phyloP scores from a whole-genome alignment of 306 rosid species.

The Sophora flavescens region DNA sequence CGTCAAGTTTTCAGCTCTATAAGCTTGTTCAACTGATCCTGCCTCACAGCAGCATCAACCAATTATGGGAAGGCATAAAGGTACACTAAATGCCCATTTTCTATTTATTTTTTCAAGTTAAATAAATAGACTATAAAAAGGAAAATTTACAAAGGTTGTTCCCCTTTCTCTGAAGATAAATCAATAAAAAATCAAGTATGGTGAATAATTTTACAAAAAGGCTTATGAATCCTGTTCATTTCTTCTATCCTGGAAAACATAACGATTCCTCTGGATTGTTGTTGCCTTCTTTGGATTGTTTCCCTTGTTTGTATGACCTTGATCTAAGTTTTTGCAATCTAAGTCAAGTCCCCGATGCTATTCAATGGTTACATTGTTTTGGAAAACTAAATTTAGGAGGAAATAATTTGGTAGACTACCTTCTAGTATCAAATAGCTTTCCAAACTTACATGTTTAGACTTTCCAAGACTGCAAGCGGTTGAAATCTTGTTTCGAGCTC shows the following conservation, averaged over 20 bases:
- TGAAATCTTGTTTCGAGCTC: neutral
- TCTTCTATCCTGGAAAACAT: neutral
- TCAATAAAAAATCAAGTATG: too few relatives aligned
- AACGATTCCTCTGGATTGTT: too few relatives aligned
- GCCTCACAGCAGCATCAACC: neutral
- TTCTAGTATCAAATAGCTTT: neutral
- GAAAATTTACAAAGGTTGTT: neutral
- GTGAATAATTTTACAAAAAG: too few relatives aligned
- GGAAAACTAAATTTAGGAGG: neutral
- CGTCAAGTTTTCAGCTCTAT: neutral
- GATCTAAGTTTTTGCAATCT: neutral
- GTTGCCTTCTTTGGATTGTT: neutral
- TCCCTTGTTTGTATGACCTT: neutral
- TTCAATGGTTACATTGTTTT: neutral
- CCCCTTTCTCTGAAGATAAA: neutral
- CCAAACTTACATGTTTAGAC: neutral
- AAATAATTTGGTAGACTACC: neutral
- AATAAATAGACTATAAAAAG: neutral
- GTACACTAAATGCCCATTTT: neutral
- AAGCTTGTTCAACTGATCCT: neutral
- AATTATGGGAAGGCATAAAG: constrained; percentile 23
- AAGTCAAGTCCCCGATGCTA: neutral
- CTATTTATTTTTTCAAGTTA: neutral
- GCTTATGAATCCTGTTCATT: neutral
- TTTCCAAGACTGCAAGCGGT: neutral